Evolutionary conservation across 2,329 filamentous ascomycete genomes (phyloP).

Genomic region (Scorias spongiosa): DNA sequence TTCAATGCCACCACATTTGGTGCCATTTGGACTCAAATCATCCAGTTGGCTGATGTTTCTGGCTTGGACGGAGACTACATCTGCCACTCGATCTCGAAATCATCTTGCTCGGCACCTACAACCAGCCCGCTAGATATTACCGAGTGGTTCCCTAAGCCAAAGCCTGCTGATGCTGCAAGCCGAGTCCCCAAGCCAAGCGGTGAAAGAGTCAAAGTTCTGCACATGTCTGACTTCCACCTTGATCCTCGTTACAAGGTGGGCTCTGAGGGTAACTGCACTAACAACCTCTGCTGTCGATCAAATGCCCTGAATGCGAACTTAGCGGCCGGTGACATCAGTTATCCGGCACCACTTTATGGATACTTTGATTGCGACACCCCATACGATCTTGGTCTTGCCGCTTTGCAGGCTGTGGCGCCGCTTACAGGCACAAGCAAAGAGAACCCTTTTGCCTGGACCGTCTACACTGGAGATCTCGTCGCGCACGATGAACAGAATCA

Average conservation of each 20-base stretch:
- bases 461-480: constrained; percentile 43
- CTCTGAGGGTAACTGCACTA: constrained; percentile 39
- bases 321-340: constrained; percentile 19
- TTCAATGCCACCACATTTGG: constrained; percentile 36
- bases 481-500: constrained; percentile 39
- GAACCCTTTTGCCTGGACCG: constrained; percentile 35
- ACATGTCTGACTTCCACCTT: constrained; percentile 40
- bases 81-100: constrained; percentile 33
- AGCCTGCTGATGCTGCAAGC: constrained; percentile 26
- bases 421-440: constrained; percentile 38
- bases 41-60: constrained; percentile 37
- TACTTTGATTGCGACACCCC: constrained; percentile 43
- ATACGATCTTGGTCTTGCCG: constrained; percentile 41
- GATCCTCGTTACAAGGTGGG: constrained; percentile 39
- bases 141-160: constrained; percentile 38
- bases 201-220: constrained; percentile 39
- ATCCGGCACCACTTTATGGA: constrained; percentile 40
- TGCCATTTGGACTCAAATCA: constrained; percentile 42
- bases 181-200: constrained; percentile 34
- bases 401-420: constrained; percentile 39
- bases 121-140: constrained; percentile 31
- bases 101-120: constrained; percentile 29
- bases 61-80: constrained; percentile 43
- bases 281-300: constrained; percentile 36
- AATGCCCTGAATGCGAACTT: constrained; percentile 24